These are phyloP conservation scores for Aspergillus taichungensis DNA, from an alignment of 495 filamentous ascomycete species.

Conservation along the genomic window DNA sequence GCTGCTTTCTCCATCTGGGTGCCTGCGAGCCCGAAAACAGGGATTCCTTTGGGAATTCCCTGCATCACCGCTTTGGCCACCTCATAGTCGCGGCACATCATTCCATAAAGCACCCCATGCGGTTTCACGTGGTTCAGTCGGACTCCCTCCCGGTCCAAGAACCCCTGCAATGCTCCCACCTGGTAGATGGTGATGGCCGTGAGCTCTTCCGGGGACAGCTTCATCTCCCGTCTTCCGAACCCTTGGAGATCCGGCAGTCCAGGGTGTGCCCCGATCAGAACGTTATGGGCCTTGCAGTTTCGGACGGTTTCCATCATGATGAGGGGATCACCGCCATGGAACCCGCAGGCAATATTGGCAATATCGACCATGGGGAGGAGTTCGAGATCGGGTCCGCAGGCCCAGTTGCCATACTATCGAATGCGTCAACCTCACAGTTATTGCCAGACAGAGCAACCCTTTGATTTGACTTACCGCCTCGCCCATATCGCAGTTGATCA, in stretches of 20 bases:
- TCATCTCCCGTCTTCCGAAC: slow-evolving; percentile 52
- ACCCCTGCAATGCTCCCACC: slow-evolving; percentile 48
- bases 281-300: slow-evolving; percentile 43
- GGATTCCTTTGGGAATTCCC: slow-evolving; percentile 41
- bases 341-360: slow-evolving; percentile 57
- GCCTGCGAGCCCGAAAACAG: slow-evolving; percentile 49
- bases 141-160: slow-evolving; percentile 46
- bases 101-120: slow-evolving; percentile 47
- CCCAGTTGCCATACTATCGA: slow-evolving; percentile 35
- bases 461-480: slow-evolving; percentile 24
- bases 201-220: slow-evolving; percentile 44
- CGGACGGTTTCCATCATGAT: slow-evolving; percentile 52
- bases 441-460: neutral
- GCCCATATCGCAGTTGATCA: slow-evolving; percentile 45
- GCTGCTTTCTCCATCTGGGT: slow-evolving; percentile 45
- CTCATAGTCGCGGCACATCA: slow-evolving; percentile 46
- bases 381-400: slow-evolving; percentile 45
- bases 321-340: slow-evolving; percentile 50
- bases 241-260: slow-evolving; percentile 54
- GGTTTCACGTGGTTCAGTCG: slow-evolving; percentile 53
- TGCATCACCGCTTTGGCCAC: slow-evolving; percentile 43
- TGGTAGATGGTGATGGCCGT: slow-evolving; percentile 51
- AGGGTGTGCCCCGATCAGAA: slow-evolving; percentile 51
- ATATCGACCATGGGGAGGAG: slow-evolving; percentile 50
- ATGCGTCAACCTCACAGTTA: neutral